Evolutionary conservation across 768 basidiomycete genomes (phyloP).

Genomic region (Cystofilobasidium macerans): DNA sequence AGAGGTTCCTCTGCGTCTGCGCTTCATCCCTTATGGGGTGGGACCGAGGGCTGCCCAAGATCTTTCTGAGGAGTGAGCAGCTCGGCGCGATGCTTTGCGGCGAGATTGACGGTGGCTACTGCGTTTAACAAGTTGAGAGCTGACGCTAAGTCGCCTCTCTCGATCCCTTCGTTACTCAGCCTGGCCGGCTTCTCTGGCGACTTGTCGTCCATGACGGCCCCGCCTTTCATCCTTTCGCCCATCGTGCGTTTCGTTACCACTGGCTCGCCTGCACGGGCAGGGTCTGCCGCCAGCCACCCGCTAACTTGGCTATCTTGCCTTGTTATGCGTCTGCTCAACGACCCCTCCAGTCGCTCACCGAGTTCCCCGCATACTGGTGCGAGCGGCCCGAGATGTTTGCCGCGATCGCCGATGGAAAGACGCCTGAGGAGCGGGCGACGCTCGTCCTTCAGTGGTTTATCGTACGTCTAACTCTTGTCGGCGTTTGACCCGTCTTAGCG

Average conservation of each 20-base stretch:
- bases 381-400: constrained; percentile 85
- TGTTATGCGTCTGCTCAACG: constrained; percentile 77
- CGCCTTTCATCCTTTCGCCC: constrained; percentile 33
- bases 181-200: constrained; percentile 30
- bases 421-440: constrained; percentile 60
- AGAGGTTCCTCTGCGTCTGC: too few species aligned
- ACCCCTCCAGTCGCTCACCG: constrained; percentile 35
- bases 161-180: constrained; percentile 20
- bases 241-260: constrained; percentile 4
- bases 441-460: constrained; percentile 94
- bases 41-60: too few species aligned
- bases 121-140: too few species aligned
- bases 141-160: too few species aligned
- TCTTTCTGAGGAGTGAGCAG: too few species aligned
- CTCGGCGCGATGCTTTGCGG: too few species aligned
- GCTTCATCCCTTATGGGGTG: too few species aligned
- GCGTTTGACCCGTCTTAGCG: not conserved
- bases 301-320: constrained; percentile 50
- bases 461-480: constrained; percentile 42
- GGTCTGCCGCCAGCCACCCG: too few species aligned
- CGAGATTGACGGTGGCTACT: too few species aligned
- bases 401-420: constrained; percentile 64
- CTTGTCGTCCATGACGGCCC: constrained; percentile 40
- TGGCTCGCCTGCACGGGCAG: not conserved
- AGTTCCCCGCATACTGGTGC: constrained; percentile 71